Evolutionary conservation across 1,284 basidiomycete species (phyloP).

Genomic region (Clitocybe nebularis): DNA sequence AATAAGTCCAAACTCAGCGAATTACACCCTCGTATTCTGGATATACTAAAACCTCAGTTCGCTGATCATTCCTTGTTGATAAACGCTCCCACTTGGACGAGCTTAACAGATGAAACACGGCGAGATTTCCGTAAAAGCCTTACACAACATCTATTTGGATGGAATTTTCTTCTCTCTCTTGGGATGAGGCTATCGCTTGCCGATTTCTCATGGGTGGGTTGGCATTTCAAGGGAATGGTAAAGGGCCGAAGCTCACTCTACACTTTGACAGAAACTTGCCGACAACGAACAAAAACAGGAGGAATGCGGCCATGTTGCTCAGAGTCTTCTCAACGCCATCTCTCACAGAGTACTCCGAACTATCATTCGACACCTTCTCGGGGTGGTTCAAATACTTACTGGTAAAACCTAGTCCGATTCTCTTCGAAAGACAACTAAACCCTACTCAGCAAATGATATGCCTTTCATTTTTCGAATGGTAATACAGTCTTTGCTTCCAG

Average conservation of each 20-base stretch:
- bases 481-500: conserved; percentile 48
- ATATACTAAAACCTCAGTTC: conserved; percentile 32
- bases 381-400: conserved; percentile 39
- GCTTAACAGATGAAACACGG: conserved; percentile 30
- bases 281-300: conserved; percentile 34
- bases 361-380: conserved; percentile 52
- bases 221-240: neutral
- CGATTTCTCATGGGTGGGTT: conserved; percentile 61
- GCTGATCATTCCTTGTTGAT: conserved; percentile 33
- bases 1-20: conserved; percentile 30
- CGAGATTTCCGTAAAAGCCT: conserved; percentile 47
- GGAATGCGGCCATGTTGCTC: conserved; percentile 48
- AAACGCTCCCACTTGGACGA: conserved; percentile 25
- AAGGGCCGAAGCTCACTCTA: too few species aligned
- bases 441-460: conserved; percentile 45
- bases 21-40: conserved; percentile 45
- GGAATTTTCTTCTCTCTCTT: conserved; percentile 45
- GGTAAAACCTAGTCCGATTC: conserved; percentile 39
- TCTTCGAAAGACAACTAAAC: neutral
- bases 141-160: conserved; percentile 56
- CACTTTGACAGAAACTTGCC: conserved; percentile 40
- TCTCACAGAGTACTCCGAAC: conserved; percentile 52
- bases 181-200: conserved; percentile 56
- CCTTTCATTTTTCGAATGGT: conserved; percentile 55
- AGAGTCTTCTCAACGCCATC: conserved; percentile 44